phyloP scores from a whole-genome alignment of 768 basidiomycete species.

The Suillus lakei region DNA sequence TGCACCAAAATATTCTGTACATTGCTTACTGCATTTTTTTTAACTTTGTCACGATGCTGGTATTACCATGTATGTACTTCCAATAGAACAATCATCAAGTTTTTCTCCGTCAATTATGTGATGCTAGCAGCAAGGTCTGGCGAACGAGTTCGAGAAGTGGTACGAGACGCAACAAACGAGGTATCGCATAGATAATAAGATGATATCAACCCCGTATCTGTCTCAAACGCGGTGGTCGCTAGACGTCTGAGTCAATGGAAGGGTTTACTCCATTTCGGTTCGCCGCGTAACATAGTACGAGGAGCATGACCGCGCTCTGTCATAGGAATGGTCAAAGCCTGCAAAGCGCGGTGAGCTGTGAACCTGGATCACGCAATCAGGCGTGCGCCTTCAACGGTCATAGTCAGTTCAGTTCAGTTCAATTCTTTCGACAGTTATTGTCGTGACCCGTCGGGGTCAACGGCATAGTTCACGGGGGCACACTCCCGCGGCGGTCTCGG shows the following conservation, averaged over 20 bases:
- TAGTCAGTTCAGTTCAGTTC: too few relatives aligned
- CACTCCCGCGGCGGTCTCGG: conserved; percentile 29
- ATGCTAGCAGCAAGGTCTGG: neutral
- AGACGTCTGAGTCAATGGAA: conserved; percentile 82
- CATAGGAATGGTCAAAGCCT: conserved; percentile 24
- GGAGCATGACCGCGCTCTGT: conserved; percentile 24
- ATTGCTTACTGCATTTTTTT: neutral
- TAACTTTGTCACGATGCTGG: neutral
- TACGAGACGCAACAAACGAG: neutral
- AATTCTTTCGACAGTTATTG: conserved; percentile 17
- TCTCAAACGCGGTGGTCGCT: conserved; percentile 72
- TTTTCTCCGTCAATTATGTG: neutral
- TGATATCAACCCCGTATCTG: conserved; percentile 84
- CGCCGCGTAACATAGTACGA: conserved; percentile 19
- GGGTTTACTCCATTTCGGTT: conserved; percentile 67
- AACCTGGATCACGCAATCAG: conserved; percentile 20
- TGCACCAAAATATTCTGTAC: neutral
- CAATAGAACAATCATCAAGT: neutral
- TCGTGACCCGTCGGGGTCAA: conserved; percentile 22
- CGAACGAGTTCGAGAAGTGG: neutral
- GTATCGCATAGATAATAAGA: neutral
- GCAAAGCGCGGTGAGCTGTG: conserved; percentile 30
- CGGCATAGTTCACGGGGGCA: conserved; percentile 22
- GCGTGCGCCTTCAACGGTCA: neutral
- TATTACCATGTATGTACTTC: neutral